Evolutionary conservation across 2,329 filamentous ascomycete genomes (phyloP), one percentile per base, ranked within the genome.

Genomic region (Grosmannia serpens): DNA sequence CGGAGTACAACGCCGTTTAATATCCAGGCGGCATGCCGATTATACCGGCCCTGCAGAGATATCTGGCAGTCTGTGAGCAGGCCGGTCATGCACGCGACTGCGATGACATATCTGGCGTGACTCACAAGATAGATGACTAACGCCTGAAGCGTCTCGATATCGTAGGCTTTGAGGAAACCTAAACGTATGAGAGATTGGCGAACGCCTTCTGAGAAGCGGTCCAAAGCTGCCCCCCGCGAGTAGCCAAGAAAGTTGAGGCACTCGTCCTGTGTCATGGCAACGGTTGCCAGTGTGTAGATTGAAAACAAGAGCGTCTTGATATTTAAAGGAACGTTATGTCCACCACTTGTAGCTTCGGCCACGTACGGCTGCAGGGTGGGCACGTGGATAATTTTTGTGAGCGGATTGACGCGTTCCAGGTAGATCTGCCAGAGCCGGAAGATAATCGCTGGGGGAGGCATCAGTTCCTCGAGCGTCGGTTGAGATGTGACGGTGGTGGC

Each of bases 381-480:
- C 1, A 86, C 79, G 67, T 92, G 88, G 27, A 89, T 83, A 52
- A 82, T 72, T 67, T 91, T 91, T 63, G 83, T 82, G 52, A 90
- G 69, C 0, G 88, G 87, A 65, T 91, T 87, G 58, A 91, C 83
- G 61, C 88, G 84, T 54, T 89, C 83, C 7, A 90, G 73, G 63
- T 86, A 91, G 10, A 83, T 75, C 67, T 90, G 85, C 88, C 88
- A 92, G 6, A 92, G 76, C 55, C 79, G 78, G 65, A 88, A 84
- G 29, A 88, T 80, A 38, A 88, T 82, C 15, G 82, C 77, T 0
- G 84, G 79, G 5, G 82, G 74, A 0, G 88, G 88, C 64, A 87
- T 84, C 67, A 87, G 71, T 17, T 78, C 75, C 56, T 78, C 74
- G 17, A 74, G 64, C 27, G 69, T 66, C 7, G 70, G 67, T 4